These are phyloP conservation scores for Galerina sulciceps DNA, from an alignment of 768 basidiomycete species.

Conservation along the genomic window DNA sequence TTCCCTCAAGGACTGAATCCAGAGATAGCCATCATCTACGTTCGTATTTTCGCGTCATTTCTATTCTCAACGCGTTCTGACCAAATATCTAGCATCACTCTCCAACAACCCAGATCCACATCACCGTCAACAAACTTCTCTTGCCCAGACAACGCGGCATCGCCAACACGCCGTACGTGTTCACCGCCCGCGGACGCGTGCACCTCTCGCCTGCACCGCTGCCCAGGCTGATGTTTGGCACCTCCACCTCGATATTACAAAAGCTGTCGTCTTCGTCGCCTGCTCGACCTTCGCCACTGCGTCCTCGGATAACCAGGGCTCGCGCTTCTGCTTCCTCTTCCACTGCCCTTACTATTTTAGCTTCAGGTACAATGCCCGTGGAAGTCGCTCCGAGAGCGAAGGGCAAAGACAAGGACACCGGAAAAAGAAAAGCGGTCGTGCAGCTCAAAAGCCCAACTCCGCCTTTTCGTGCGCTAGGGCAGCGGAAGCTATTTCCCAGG, in stretches of 20 bases:
- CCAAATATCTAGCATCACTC: slow-evolving; percentile 52
- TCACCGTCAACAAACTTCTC: slow-evolving; percentile 58
- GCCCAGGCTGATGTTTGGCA: slow-evolving; percentile 20
- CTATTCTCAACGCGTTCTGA: slow-evolving; percentile 5
- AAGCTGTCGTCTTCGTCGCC: neutral
- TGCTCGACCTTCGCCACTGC: neutral
- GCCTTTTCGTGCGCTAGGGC: neutral
- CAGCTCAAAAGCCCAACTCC: neutral
- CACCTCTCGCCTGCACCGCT: slow-evolving; percentile 34
- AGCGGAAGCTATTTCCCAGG: neutral
- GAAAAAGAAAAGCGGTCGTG: neutral
- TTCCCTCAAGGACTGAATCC: slow-evolving; percentile 56
- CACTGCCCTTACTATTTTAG: neutral
- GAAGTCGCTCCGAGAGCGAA: neutral
- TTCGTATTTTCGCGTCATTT: slow-evolving; percentile 36
- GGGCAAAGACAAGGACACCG: neutral
- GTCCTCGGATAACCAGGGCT: neutral
- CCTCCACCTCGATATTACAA: slow-evolving; percentile 15
- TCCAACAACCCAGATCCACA: slow-evolving; percentile 57
- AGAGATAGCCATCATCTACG: slow-evolving; percentile 62
- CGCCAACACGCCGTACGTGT: slow-evolving; percentile 66
- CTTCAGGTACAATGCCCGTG: neutral
- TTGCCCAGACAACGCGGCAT: slow-evolving; percentile 58
- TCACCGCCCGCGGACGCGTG: slow-evolving; percentile 53
- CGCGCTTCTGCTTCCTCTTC: neutral